Base-by-base conservation (phyloP, 164 flowering plant genomes). In the Malania oleifera region DNA sequence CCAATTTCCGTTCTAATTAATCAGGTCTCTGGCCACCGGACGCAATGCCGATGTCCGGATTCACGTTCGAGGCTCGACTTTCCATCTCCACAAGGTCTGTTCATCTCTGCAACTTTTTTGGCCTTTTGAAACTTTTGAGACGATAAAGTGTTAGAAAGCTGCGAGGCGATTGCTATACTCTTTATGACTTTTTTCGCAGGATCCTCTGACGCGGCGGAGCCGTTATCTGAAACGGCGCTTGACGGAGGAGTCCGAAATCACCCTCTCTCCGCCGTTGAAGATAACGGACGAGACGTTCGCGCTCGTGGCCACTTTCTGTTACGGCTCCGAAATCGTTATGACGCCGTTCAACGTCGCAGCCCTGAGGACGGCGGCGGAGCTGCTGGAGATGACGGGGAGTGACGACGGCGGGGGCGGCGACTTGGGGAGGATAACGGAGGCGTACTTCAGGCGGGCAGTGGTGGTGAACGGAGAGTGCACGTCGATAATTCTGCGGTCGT, bases 301-400 rank as follows among this genome's bases (percentile, higher is more conserved):
- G 2, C 51, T 67, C 5, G 72, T 85, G 0, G 78, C 78, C 17
- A 80, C 77, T 2, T 88, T 77, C 76, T 91, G 95, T 47, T 88
- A 88, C 77, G 77, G 71, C 5, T 47, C 51, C 13, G 55, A 64
- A 45, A 20, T 79, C 40, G 57, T 73, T 28, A 28, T 91, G 43
- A 84, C 90, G 45, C 95, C 92, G 44, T 79, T 70, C 52, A 86
- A 91, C 57, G 75, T 88, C 24, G 84, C 80, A 0, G 70, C 87
- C 0, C 80, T 91, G 0, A 60, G 83, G 18, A 57, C 75, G 2
- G 95, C 91, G 1, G 80, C 88, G 1, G 85, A 80, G 67, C 29
- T 85, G 48, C 79, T 88, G 8, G 86, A 79, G 11, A 85, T 88
- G 88, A 74, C 79, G 50, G 80, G 70, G 45, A 49, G 41, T 7